Evolutionary conservation across 805 yeast genomes (phyloP), one percentile per base, ranked within the genome.

Genomic region (Kregervanrija pseudodelftensis): DNA sequence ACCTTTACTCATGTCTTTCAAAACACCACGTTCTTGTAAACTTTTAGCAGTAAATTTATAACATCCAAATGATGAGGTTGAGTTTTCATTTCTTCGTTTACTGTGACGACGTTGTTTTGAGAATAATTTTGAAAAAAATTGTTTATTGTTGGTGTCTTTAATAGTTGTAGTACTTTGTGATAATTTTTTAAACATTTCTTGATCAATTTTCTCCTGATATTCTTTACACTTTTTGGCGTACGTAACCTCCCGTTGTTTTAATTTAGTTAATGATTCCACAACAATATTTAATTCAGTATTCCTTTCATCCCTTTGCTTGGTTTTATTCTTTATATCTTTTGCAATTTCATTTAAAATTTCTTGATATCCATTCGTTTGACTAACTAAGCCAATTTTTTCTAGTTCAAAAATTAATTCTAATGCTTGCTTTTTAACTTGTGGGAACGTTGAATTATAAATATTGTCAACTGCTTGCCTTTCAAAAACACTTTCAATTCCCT

Each of bases 311-410:
- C 77, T 61, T 49, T 71, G 76, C 10, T 65, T 58, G 49, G 69
- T 72, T 52, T 73, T 71, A 42, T 63, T 59, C 52, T 65, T 68
- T 50, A 93, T 87, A 50, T 91, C 97, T 43, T 73, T 65, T 0
- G 96, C 95, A 49, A 93, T 82, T 50, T 85, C 87, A 56, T 89
- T 88, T 47, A 93, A 64, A 11, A 93, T 58, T 16, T 76, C 80
- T 59, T 93, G 98, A 61, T 80, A 87, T 14, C 83, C 79, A 57
- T 87, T 78, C 31, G 72, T 67, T 47, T 95, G 73, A 3, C 82
- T 69, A 8, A 90, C 72, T 35, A 71, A 63, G 2, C 87, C 89
- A 58, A 76, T 63, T 1, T 72, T 60, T 57, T 91, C 97, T 41
- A 93, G 66, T 54, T 87, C 87, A 42, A 89, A 67, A 3, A 91